phyloP scores from a whole-genome alignment of 2,329 filamentous ascomycete species.

The Aspergillus viridinutans region DNA sequence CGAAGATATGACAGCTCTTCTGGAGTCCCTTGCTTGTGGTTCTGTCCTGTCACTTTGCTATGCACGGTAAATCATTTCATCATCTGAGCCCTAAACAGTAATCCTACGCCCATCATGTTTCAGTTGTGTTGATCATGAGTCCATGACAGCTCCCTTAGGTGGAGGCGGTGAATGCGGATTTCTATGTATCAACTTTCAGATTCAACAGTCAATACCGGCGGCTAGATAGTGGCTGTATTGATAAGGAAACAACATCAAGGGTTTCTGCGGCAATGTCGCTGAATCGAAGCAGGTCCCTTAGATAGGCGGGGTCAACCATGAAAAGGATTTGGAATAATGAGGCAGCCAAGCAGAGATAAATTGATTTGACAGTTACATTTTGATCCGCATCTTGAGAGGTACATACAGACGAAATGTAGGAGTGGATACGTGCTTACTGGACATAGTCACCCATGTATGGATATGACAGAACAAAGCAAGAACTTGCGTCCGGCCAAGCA shows the following conservation, averaged over 20 bases:
- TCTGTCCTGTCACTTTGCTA: slow-evolving; percentile 4
- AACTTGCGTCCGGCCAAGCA: not conserved
- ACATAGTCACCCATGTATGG: not conserved
- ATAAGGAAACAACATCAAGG: not conserved
- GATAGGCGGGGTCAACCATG: not conserved
- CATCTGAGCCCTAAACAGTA: not conserved
- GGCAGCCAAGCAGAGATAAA: not conserved
- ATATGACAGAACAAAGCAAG: not conserved
- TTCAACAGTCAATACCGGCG: not conserved
- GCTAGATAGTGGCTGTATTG: not conserved
- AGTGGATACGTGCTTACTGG: not conserved
- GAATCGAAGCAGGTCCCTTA: not conserved
- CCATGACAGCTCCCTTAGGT: not conserved
- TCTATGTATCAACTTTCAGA: not conserved
- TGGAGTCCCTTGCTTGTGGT: slow-evolving; percentile 8
- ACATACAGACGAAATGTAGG: not conserved
- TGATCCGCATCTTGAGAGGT: not conserved
- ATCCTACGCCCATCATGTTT: slow-evolving; percentile 6
- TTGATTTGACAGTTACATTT: not conserved
- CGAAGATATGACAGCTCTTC: slow-evolving; percentile 9
- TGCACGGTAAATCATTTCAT: not conserved
- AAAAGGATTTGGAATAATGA: not conserved
- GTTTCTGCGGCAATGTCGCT: no score
- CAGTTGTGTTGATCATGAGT: slow-evolving; percentile 1
- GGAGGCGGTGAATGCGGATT: not conserved